phyloP scores from a whole-genome alignment of 345 rosid species.

The Leavenworthia alabamica region DNA sequence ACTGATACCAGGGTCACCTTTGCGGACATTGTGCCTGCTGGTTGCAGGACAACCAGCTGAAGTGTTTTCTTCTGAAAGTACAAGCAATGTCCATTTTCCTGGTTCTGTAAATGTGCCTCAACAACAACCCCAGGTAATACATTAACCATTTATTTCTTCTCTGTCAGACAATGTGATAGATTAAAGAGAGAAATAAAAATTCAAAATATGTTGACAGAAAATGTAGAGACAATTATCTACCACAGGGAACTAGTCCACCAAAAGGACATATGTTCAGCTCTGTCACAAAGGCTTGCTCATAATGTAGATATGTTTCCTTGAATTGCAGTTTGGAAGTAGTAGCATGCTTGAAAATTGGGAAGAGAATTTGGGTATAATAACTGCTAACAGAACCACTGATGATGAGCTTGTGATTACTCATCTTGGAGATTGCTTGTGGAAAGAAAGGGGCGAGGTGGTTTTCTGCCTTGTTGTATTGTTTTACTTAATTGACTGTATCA shows the following conservation, averaged over 20 bases:
- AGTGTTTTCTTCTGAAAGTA: conserved; percentile 51
- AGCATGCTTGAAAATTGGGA: conserved; percentile 98
- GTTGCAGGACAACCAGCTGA: conserved; percentile 97
- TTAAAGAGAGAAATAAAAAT: not conserved
- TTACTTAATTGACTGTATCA: not conserved
- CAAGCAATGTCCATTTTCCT: conserved; percentile 33
- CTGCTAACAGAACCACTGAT: conserved; percentile 95
- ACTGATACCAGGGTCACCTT: conserved; percentile 88
- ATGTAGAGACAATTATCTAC: not conserved
- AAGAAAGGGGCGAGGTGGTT: conserved; percentile 88
- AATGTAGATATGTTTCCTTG: conserved; percentile 7
- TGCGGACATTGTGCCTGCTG: conserved; percentile 91
- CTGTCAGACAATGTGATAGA: not conserved
- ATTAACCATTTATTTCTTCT: not conserved
- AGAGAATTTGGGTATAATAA: conserved; percentile 89
- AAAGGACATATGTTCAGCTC: conserved; percentile 1
- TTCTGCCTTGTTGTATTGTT: conserved; percentile 11
- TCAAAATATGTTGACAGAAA: not conserved
- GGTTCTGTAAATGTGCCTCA: conserved; percentile 36
- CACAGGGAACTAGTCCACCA: not conserved
- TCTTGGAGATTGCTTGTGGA: conserved; percentile 97
- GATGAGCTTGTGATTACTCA: conserved; percentile 93
- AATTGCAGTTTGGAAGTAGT: conserved; percentile 49
- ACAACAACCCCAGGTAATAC: conserved; percentile 57
- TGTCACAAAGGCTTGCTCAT: not conserved